Conservation (phyloP, 306 rosid species). For the Corylus heterophylla region DNA sequence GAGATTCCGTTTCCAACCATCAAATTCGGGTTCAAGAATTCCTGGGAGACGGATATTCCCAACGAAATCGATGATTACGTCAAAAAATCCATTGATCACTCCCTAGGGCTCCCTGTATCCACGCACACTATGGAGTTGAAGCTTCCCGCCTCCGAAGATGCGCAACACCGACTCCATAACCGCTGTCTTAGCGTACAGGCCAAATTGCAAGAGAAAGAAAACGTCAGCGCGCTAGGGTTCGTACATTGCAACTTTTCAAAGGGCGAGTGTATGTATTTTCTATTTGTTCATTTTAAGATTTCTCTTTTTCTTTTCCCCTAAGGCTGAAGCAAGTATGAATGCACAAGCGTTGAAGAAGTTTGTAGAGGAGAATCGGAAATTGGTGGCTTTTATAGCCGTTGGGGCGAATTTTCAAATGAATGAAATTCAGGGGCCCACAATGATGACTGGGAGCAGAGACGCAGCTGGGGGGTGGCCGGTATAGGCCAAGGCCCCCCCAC, state of each 20-base stretch:
- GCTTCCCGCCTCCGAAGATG: slow-evolving; percentile 65
- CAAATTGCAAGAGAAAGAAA: slow-evolving; percentile 63
- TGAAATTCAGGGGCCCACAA: no score
- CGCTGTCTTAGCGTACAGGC: slow-evolving; percentile 41
- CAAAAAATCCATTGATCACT: slow-evolving; percentile 58
- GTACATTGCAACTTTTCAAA: not conserved
- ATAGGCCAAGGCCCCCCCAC: no score
- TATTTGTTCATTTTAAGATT: not conserved
- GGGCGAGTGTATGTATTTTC: not conserved
- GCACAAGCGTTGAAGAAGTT: slow-evolving; percentile 85
- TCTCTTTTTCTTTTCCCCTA: not conserved
- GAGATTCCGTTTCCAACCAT: not conserved
- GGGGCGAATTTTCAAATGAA: no score
- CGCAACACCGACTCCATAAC: slow-evolving; percentile 52
- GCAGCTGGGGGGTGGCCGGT: no score
- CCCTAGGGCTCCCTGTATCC: slow-evolving; percentile 59
- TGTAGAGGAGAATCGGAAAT: slow-evolving; percentile 72
- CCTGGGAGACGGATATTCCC: slow-evolving; percentile 60
- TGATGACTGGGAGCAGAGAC: no score
- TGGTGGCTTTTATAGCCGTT: slow-evolving; percentile 23
- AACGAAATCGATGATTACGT: slow-evolving; percentile 50
- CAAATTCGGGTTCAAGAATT: not conserved
- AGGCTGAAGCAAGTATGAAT: slow-evolving; percentile 77
- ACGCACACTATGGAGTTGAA: slow-evolving; percentile 49
- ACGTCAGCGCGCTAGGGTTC: slow-evolving; percentile 57